Evolutionary conservation across 1,284 basidiomycete species (phyloP), one percentile per base, ranked within the genome.

Genomic region (Apiotrichum gracile): DNA sequence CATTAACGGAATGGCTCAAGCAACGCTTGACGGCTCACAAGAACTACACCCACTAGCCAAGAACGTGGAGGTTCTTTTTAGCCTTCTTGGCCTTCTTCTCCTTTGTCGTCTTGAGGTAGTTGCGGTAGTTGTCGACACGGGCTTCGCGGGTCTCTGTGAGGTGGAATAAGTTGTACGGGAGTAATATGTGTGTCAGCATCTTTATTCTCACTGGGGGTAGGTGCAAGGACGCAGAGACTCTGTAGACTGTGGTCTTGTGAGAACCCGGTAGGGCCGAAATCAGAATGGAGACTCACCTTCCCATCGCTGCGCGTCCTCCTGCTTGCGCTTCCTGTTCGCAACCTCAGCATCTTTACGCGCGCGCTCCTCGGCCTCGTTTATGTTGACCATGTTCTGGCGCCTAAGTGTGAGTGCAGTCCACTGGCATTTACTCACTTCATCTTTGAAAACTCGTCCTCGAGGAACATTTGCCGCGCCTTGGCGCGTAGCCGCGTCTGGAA

Each of bases 361-460:
- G 49, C 78, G 77, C 57, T 80, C 80, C 17, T 79, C 79, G 12
- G 78, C 79, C 61, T 82, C 80, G 47, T 80, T 79, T 16, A 78
- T 78, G 61, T 79, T 78, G 40, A 79, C 74, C 47, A 80, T 52
- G 73, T 78, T 47, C n/a, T 51, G 19, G 47, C 52, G 51, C 19
- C 39, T 60, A 25, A 27, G 14, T n/a, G 19, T 21, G 9, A 10
- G 17, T 34, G 7, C 31, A 2, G 5, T n/a, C n/a, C n/a, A 6
- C 1, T 21, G 17, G n/a, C 3, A 8, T 5, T 17, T n/a, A 61
- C 74, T 59, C 52, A 77, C 76, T 76, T 64, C 52, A 78, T 57
- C 54, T 75, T 64, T n/a, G 76, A 68, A 27, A 82, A 63, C 64
- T 81, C 79, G 45, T 81, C 80, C 57, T 81, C 80, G n/a, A 81